Percentiles rank a stretch among this genome's conserved stretches.
Evolutionary conservation across 441 rosid species (phyloP).

Genomic region (Lepidium campestre): DNA sequence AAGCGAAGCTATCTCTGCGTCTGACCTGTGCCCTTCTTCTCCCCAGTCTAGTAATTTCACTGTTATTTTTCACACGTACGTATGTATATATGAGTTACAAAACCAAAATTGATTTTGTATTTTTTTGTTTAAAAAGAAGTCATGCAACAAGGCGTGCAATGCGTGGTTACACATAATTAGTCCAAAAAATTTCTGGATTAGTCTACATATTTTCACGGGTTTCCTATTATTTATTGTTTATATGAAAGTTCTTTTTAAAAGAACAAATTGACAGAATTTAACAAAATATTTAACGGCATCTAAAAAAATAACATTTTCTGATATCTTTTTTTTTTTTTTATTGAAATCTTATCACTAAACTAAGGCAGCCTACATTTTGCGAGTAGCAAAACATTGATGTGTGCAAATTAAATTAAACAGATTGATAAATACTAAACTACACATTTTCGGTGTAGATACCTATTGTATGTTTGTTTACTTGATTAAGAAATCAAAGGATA

Average conservation of each 20-base stretch:
- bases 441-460: not conserved
- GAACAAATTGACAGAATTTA: not conserved
- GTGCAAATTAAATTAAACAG: not conserved
- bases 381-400: not conserved
- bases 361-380: not conserved
- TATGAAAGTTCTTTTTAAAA: not conserved
- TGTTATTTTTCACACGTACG: slow-evolving; percentile 18
- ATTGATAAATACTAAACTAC: not conserved
- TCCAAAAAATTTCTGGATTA: not conserved
- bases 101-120: too few species aligned
- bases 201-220: not conserved
- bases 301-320: not conserved
- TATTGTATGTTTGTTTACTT: not conserved
- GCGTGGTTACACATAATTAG: too few species aligned
- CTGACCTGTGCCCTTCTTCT: slow-evolving; percentile 71
- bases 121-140: too few species aligned
- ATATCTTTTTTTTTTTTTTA: not conserved
- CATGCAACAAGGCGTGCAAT: too few species aligned
- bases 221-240: not conserved
- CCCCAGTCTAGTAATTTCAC: slow-evolving; percentile 79
- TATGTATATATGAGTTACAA: not conserved
- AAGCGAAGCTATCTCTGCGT: slow-evolving; percentile 64
- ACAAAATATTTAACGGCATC: too few species aligned
- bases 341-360: not conserved
- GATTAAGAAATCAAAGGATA: not conserved